Conservation (phyloP, 331 rosid species). For the Malus hybrid region DNA sequence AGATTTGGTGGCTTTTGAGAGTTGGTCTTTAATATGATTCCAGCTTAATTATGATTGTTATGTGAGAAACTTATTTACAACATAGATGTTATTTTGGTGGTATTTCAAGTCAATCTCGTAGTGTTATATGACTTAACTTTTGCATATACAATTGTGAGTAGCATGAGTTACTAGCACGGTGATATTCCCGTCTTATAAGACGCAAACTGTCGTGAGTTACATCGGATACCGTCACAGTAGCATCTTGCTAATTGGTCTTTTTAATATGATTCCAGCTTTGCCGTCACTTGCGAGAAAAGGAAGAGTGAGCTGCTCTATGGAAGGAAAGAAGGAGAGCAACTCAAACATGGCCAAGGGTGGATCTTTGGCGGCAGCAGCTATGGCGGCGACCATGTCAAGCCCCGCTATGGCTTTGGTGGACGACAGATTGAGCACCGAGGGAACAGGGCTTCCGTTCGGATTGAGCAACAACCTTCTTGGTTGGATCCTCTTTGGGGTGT, state of each 20-base stretch:
- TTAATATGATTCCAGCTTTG: conserved; percentile 37
- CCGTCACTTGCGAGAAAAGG: conserved; percentile 63
- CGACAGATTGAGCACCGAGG: conserved; percentile 87
- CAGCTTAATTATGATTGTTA: too few species aligned
- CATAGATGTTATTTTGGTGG: too few species aligned
- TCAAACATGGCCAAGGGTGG: conserved; percentile 58
- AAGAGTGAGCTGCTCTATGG: conserved; percentile 66
- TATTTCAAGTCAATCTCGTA: too few species aligned
- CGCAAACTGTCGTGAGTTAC: too few species aligned
- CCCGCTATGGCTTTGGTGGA: conserved; percentile 95
- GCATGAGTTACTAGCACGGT: not conserved
- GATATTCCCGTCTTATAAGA: too few species aligned
- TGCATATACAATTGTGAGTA: too few species aligned
- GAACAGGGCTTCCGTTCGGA: conserved; percentile 96
- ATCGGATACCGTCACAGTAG: too few species aligned
- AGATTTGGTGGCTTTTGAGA: too few species aligned
- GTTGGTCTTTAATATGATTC: too few species aligned
- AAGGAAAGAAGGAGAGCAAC: conserved; percentile 18
- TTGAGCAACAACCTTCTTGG: conserved; percentile 87
- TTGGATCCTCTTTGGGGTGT: conserved; percentile 74
- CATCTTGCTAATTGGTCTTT: not conserved
- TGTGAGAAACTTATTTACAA: too few species aligned
- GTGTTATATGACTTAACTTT: too few species aligned
- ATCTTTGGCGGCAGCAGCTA: conserved; percentile 44
- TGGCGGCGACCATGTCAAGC: conserved; percentile 50